Percentiles rank a stretch among this genome's conserved stretches.
Conservation (phyloP, 768 basidiomycete species). For the Suillus plorans region DNA sequence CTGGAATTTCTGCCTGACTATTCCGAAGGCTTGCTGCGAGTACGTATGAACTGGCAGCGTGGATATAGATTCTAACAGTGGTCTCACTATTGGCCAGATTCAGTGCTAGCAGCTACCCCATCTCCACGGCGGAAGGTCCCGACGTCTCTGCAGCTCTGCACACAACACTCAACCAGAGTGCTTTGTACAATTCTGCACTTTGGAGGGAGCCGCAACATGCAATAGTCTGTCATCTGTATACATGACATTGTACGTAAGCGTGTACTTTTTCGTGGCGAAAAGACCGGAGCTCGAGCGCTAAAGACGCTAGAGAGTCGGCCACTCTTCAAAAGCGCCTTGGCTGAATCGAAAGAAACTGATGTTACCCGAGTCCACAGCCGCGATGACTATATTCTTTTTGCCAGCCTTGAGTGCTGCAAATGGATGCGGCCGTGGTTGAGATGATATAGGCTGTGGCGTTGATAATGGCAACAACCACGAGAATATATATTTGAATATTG, state of each 20-base stretch:
- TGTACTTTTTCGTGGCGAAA: neutral
- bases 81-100: neutral
- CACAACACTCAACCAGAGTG: neutral
- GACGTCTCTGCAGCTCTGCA: neutral
- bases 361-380: slow-evolving; percentile 84
- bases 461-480: slow-evolving; percentile 24
- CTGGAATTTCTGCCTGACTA: neutral
- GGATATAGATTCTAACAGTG: neutral
- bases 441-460: slow-evolving; percentile 28
- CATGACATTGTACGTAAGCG: neutral
- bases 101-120: neutral
- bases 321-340: slow-evolving; percentile 81
- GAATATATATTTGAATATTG: slow-evolving; percentile 14
- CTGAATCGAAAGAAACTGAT: slow-evolving; percentile 89
- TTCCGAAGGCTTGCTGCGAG: neutral
- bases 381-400: slow-evolving; percentile 79
- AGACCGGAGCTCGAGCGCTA: neutral
- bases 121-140: neutral
- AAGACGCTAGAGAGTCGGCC: slow-evolving; percentile 45
- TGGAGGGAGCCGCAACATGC: too few relatives aligned
- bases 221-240: neutral
- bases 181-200: neutral
- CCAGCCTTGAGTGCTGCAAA: slow-evolving; percentile 83
- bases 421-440: slow-evolving; percentile 55
- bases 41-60: neutral